These are phyloP conservation scores for Trifolium dubium DNA, from an alignment of 306 rosid species.

Conservation along the genomic window DNA sequence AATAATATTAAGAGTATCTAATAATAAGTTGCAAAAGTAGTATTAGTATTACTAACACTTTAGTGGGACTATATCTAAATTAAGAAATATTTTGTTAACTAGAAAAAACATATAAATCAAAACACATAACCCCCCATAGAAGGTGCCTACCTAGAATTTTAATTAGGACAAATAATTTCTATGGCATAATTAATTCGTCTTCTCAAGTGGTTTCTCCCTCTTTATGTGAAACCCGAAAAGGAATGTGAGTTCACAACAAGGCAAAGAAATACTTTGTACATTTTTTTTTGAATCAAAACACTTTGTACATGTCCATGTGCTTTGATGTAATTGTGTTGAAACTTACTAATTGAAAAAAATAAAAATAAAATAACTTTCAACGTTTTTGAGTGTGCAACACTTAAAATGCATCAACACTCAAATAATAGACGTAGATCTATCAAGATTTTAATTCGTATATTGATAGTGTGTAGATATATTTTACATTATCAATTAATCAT, in stretches of 20 bases:
- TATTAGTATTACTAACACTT: neutral
- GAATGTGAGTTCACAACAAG: slow-evolving; percentile 5
- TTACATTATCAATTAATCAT: no score
- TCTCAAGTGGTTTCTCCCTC: neutral
- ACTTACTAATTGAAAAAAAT: neutral
- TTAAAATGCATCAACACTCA: slow-evolving; percentile 1
- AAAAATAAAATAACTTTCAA: neutral
- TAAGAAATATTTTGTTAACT: neutral
- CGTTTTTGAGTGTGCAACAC: slow-evolving; percentile 7
- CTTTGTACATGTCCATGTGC: slow-evolving; percentile 25
- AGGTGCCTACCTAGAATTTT: neutral
- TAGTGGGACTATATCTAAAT: no score
- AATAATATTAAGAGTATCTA: neutral
- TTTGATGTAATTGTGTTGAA: slow-evolving; percentile 1
- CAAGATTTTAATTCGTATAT: neutral
- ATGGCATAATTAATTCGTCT: slow-evolving; percentile 2
- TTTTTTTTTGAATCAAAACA: no score
- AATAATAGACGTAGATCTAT: neutral
- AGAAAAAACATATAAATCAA: neutral
- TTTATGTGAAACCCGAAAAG: slow-evolving; percentile 8
- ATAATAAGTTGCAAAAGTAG: neutral
- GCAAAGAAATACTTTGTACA: slow-evolving; percentile 11
- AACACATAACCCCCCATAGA: neutral
- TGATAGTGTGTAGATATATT: no score
- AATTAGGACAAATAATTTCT: neutral